Base-by-base conservation (phyloP, 805 yeast species). In the Lachancea dasiensis region DNA sequence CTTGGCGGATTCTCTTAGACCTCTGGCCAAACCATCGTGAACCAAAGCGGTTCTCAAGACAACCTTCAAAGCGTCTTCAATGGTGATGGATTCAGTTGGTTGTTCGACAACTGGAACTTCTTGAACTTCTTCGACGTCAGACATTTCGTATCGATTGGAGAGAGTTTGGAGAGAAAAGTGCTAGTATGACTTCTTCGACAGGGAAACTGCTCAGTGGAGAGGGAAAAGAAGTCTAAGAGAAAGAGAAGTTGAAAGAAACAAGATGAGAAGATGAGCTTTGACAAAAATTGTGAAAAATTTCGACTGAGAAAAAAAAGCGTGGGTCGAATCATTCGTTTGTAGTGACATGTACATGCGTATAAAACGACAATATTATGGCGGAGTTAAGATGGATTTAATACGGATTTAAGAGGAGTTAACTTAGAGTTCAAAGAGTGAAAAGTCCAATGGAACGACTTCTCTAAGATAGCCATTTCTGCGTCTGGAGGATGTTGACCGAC, bases 11-110 rank as follows among this genome's bases (percentile, higher is more conserved):
- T 92, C 98, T 81, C 97, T 92, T 72, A 92, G 82, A 81, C 99
- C 99, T 79, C 99, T 90, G 70, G 97, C 97, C 73, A 92, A 86
- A 75, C 99, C 98, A 70, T 90, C 97, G 79, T 87, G 95, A 66
- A 90, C 85, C 69, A 92, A 81, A 60, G 99, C 81, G 70, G 92
- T 87, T 82, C 95, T 89, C 69, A 92, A 82, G 68, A 92, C 97
- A 67, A 86, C 92, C 78, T 87, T 86, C 70, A 92, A 78, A 69
- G 97, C 95, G 69, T 92, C 98, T 78, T 94, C 97, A 60, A 92
- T 83, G 70, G 97, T 78, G 74, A 90, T 80, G 63, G 87, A 80
- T 52, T 86, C 86, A 64, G 89, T 70, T 64, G 79, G 76, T 72
- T 86, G 89, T 67, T 80, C 82, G 68, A 77, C 90, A 58, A 70